phyloP scores from a whole-genome alignment of 169 alveolate genomes.

The Eimeria falciformis region DNA sequence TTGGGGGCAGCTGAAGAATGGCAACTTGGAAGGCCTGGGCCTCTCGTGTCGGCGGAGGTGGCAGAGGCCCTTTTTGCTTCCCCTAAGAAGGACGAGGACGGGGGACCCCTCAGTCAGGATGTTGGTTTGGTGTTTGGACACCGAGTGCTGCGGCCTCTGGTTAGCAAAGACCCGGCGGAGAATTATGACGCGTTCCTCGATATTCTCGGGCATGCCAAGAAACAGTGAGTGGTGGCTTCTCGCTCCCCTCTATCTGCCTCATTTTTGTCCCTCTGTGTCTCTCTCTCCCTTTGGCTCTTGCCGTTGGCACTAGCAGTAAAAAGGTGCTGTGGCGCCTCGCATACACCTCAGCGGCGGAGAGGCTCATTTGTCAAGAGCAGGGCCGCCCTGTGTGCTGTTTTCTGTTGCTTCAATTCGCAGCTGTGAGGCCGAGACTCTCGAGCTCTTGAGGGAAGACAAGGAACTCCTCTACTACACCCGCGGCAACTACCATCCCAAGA shows the following conservation, averaged over 20 bases:
- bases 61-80: not conserved
- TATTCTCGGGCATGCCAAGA: not conserved
- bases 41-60: not conserved
- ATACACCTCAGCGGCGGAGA: too few relatives aligned
- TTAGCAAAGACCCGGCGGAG: conserved; percentile 13
- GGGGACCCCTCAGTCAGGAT: not conserved
- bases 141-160: conserved; percentile 42
- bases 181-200: conserved; percentile 58
- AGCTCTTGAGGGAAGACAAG: conserved; percentile 37
- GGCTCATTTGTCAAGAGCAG: too few relatives aligned
- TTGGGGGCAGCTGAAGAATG: too few relatives aligned
- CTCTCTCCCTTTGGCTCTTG: too few relatives aligned
- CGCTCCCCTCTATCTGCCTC: too few relatives aligned
- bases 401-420: not conserved
- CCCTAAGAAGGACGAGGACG: not conserved
- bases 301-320: too few relatives aligned
- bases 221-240: too few relatives aligned
- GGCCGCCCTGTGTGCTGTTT: not conserved
- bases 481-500: conserved; percentile 59
- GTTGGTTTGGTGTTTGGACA: conserved; percentile 11
- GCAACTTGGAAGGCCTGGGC: not conserved
- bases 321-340: too few relatives aligned
- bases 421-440: conserved; percentile 47
- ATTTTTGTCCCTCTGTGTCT: too few relatives aligned
- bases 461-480: conserved; percentile 55